These are phyloP conservation scores for Blepharisma japonicum DNA, from an alignment of 73 alveolate species.

Conservation along the genomic window DNA sequence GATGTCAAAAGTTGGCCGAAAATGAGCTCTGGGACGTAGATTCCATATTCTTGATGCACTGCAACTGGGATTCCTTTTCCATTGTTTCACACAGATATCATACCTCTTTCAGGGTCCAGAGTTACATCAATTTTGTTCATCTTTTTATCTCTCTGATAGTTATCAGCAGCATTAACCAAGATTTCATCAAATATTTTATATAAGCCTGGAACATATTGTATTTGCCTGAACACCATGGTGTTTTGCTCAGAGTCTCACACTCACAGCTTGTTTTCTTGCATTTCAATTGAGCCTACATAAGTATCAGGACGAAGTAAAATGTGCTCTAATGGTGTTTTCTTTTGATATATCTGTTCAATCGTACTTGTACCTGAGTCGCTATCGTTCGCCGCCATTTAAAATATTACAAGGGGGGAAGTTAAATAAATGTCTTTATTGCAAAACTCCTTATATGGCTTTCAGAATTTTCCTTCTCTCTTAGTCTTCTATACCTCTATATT, in stretches of 20 bases:
- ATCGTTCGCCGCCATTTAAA: background rate
- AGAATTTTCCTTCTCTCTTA: too few species aligned
- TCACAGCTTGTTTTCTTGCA: constrained; percentile 87
- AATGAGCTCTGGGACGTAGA: constrained; percentile 97
- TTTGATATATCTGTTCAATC: constrained; percentile 88
- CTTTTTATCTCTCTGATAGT: constrained; percentile 92
- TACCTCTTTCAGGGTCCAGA: constrained; percentile 67
- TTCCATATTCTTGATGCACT: constrained; percentile 93
- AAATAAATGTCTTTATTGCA: too few species aligned
- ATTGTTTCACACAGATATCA: constrained; percentile 87
- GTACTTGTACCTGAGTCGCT: constrained; percentile 12
- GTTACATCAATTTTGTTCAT: constrained; percentile 83
- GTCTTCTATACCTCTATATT: too few species aligned
- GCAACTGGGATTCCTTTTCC: constrained; percentile 97
- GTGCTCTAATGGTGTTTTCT: constrained; percentile 97
- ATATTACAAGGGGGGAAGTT: too few species aligned
- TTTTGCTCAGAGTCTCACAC: constrained; percentile 63
- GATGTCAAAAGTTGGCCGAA: constrained; percentile 98
- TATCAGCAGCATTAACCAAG: constrained; percentile 99
- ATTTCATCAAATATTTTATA: constrained; percentile 99
- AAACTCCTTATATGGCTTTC: too few species aligned
- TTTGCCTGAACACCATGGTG: constrained; percentile 14
- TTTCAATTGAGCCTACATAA: constrained; percentile 95
- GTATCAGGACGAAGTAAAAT: constrained; percentile 98
- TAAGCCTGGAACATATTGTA: constrained; percentile 57